These are phyloP conservation scores for Yamadazyma pseudoaaseri DNA, from an alignment of 1,139 yeast species.

Conservation along the genomic window DNA sequence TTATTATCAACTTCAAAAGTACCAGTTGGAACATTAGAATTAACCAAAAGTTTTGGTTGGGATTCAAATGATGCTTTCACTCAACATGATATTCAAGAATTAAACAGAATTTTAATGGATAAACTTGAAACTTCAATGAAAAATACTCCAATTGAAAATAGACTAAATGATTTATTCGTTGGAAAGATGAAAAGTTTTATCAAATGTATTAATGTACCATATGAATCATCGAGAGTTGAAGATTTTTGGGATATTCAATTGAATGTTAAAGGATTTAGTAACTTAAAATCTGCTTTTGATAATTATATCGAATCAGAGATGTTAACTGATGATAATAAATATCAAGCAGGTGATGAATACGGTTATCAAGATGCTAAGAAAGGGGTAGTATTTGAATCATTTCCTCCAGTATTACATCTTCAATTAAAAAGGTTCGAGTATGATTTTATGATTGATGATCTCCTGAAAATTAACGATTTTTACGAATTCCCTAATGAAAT, in stretches of 20 bases:
- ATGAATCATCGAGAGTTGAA: constrained; percentile 87
- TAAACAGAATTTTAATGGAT: constrained; percentile 95
- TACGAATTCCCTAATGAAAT: constrained; percentile 86
- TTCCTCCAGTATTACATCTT: constrained; percentile 90
- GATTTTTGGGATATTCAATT: constrained; percentile 98
- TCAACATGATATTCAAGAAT: constrained; percentile 97
- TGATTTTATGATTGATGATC: constrained; percentile 84
- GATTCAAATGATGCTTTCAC: constrained; percentile 93
- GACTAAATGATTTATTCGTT: constrained; percentile 79
- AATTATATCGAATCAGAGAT: constrained; percentile 88
- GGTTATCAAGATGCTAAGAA: constrained; percentile 97
- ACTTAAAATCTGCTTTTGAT: constrained; percentile 71
- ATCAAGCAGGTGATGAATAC: constrained; percentile 79
- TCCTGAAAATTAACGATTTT: constrained; percentile 89
- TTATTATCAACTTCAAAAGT: constrained; percentile 67
- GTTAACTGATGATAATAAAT: constrained; percentile 92
- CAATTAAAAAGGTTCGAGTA: constrained; percentile 94
- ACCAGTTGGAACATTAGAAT: constrained; percentile 81
- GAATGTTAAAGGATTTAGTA: constrained; percentile 81
- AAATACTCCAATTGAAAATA: constrained; percentile 79
- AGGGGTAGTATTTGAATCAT: constrained; percentile 87
- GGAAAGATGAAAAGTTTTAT: constrained; percentile 96
- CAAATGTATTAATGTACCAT: constrained; percentile 91
- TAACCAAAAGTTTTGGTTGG: constrained; percentile 96
- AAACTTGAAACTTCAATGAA: constrained; percentile 90